Conservation (phyloP, 2,329 filamentous ascomycete genomes). For the Penicillium olsonii region DNA sequence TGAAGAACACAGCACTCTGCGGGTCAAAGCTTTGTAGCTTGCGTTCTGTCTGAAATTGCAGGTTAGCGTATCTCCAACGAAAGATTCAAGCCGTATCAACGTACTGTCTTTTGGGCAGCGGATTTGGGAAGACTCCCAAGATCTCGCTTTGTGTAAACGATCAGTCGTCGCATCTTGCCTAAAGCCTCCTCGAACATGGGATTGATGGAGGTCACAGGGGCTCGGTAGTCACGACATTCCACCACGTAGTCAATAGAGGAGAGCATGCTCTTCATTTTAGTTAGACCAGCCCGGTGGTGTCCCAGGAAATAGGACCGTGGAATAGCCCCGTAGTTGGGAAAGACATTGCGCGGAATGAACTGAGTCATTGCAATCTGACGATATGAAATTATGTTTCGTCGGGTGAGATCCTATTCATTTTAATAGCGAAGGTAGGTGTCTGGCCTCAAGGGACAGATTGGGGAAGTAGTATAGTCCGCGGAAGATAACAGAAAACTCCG, state of each 20-base stretch:
- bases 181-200: conserved; percentile 81
- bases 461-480: neutral
- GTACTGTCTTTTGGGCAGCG: conserved; percentile 44
- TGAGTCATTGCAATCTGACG: conserved; percentile 24
- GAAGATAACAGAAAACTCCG: conserved; percentile 2
- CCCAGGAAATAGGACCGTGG: conserved; percentile 91
- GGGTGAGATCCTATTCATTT: conserved; percentile 9
- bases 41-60: conserved; percentile 30
- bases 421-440: neutral
- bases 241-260: conserved; percentile 82
- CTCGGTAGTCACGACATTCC: conserved; percentile 91
- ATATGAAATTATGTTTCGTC: neutral
- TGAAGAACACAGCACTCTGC: conserved; percentile 38
- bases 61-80: neutral
- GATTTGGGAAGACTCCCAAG: conserved; percentile 56
- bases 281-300: conserved; percentile 80
- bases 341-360: conserved; percentile 74
- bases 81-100: too few species aligned
- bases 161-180: conserved; percentile 69
- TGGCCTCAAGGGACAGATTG: neutral
- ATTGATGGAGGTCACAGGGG: conserved; percentile 87
- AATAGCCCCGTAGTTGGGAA: conserved; percentile 72
- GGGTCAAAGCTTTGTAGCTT: conserved; percentile 37
- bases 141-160: conserved; percentile 91
- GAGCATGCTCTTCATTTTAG: conserved; percentile 79